A percentile compares a stretch with the other conserved stretches of the same genome.
Evolutionary conservation across 768 basidiomycete species (phyloP).

Genomic region (Rhodotorula diobovata): DNA sequence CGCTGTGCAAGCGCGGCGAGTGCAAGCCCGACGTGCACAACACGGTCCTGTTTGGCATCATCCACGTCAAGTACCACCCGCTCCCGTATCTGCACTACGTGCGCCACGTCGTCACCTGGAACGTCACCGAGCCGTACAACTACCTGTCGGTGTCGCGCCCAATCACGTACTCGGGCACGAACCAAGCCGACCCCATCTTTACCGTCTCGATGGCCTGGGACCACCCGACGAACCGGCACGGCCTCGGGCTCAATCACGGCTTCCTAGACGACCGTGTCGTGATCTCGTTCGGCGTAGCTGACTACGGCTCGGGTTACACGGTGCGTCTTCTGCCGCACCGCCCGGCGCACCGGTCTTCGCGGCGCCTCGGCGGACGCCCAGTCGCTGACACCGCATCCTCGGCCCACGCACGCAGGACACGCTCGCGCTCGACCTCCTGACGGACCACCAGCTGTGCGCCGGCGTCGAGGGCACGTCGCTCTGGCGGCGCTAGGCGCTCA

Average conservation of each 20-base stretch:
- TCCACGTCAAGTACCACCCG: slow-evolving; percentile 32
- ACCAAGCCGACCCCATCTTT: slow-evolving; percentile 36
- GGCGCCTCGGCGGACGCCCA: no score
- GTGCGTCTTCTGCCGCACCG: no score
- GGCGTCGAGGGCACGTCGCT: neutral
- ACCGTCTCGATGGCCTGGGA: slow-evolving; percentile 25
- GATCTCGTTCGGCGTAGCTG: slow-evolving; percentile 27
- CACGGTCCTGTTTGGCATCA: slow-evolving; percentile 28
- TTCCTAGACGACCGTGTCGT: slow-evolving; percentile 31
- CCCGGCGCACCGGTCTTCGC: no score
- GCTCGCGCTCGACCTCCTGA: slow-evolving; percentile 18
- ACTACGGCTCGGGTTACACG: slow-evolving; percentile 17
- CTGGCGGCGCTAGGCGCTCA: neutral
- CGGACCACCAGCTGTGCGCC: slow-evolving; percentile 15
- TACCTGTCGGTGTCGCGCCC: slow-evolving; percentile 28
- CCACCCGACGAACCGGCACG: slow-evolving; percentile 7
- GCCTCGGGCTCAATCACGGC: slow-evolving; percentile 25
- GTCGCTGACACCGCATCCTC: no score
- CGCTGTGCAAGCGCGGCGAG: slow-evolving; percentile 29
- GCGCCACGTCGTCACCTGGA: slow-evolving; percentile 27
- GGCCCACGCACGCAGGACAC: slow-evolving; percentile 4
- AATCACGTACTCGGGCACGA: slow-evolving; percentile 23
- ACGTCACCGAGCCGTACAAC: slow-evolving; percentile 31
- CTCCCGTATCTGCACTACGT: slow-evolving; percentile 29
- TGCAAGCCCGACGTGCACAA: slow-evolving; percentile 30